A percentile compares a stretch with the other conserved stretches of the same genome.
Evolutionary conservation across 2,329 filamentous ascomycete genomes (phyloP).

Genomic region (Botryotinia convoluta): DNA sequence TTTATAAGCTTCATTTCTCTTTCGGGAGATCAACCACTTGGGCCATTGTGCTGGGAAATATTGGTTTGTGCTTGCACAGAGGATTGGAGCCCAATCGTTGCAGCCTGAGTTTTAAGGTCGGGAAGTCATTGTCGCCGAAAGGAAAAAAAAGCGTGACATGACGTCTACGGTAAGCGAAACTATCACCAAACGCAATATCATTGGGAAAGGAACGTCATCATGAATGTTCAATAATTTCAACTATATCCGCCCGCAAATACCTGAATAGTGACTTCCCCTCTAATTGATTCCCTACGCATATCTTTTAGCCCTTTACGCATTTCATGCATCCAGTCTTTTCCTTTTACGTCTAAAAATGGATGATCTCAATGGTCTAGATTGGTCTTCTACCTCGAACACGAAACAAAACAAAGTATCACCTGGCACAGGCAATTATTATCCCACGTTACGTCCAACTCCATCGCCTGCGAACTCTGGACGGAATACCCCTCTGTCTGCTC

Average conservation of each 20-base stretch:
- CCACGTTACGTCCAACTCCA: slow-evolving; percentile 51
- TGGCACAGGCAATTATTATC: slow-evolving; percentile 46
- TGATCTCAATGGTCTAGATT: slow-evolving; percentile 60
- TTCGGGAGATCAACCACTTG: not conserved
- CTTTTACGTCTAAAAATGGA: slow-evolving; percentile 48
- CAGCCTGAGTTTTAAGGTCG: not conserved
- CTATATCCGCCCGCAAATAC: not conserved
- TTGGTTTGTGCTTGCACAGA: not conserved
- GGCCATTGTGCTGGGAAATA: not conserved
- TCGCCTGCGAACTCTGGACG: slow-evolving; percentile 50
- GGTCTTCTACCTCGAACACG: slow-evolving; percentile 46
- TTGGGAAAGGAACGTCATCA: not conserved
- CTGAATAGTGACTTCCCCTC: not conserved
- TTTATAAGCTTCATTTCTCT: not conserved
- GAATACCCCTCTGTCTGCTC: slow-evolving; percentile 50
- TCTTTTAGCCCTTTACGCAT: not conserved
- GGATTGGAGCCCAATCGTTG: not conserved
- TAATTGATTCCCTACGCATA: not conserved
- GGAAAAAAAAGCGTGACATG: not conserved
- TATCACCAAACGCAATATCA: not conserved
- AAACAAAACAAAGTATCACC: slow-evolving; percentile 42
- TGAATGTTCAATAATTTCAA: not conserved
- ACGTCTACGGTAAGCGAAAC: not conserved
- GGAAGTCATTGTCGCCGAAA: not conserved
- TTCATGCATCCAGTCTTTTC: slow-evolving; percentile 22